phyloP scores from a whole-genome alignment of 352 stramenopile species.

The Chrysophaeum taylorii region DNA sequence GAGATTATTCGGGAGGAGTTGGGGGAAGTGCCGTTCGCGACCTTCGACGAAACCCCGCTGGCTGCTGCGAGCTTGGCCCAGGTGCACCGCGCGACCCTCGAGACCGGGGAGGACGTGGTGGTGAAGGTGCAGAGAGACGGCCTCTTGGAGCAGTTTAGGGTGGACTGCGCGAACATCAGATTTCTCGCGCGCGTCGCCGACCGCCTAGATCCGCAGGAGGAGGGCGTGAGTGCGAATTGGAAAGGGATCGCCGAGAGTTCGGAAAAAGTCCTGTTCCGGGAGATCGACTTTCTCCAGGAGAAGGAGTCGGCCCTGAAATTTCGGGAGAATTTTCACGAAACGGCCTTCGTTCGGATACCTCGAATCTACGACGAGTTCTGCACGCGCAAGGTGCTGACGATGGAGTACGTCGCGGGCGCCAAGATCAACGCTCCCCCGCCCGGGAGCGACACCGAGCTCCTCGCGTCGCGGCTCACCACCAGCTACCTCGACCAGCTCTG shows the following conservation, averaged over 20 bases:
- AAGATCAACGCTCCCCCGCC: slow-evolving; percentile 81
- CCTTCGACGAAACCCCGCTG: slow-evolving; percentile 74
- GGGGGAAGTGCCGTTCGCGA: slow-evolving; percentile 66
- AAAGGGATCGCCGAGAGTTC: slow-evolving; percentile 62
- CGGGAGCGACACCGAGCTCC: slow-evolving; percentile 61
- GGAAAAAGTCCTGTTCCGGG: slow-evolving; percentile 66
- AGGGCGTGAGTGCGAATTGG: slow-evolving; percentile 53
- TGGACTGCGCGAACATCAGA: slow-evolving; percentile 65
- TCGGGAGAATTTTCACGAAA: slow-evolving; percentile 26
- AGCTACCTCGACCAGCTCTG: slow-evolving; percentile 91
- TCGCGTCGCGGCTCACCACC: slow-evolving; percentile 66
- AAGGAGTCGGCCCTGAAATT: slow-evolving; percentile 59
- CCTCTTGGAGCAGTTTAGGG: slow-evolving; percentile 62
- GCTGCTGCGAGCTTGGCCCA: slow-evolving; percentile 82
- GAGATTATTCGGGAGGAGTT: slow-evolving; percentile 58
- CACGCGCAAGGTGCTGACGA: slow-evolving; percentile 56
- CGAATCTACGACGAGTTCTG: slow-evolving; percentile 43
- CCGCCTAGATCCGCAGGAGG: slow-evolving; percentile 59
- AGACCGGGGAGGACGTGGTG: slow-evolving; percentile 66
- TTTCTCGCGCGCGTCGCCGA: slow-evolving; percentile 61
- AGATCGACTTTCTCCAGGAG: slow-evolving; percentile 72
- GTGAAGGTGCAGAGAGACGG: slow-evolving; percentile 86
- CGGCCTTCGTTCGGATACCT: slow-evolving; percentile 52
- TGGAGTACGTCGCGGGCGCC: slow-evolving; percentile 83
- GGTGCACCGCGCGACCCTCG: slow-evolving; percentile 76